Evolutionary conservation across 2,329 filamentous ascomycete genomes (phyloP).

Genomic region (Pseudomassariella vexata): DNA sequence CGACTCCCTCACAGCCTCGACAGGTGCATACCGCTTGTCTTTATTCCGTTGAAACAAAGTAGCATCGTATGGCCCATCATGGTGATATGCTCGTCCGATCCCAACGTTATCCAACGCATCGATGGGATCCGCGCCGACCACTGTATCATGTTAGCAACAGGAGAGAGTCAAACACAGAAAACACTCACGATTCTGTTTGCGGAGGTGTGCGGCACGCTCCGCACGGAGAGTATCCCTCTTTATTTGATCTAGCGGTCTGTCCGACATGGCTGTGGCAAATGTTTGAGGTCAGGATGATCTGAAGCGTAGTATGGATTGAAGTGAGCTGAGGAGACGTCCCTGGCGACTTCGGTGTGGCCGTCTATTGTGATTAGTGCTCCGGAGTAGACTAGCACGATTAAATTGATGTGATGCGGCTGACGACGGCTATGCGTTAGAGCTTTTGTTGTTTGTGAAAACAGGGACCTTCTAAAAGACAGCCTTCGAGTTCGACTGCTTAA

Average conservation of each 20-base stretch:
- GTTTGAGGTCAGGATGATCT: conserved; percentile 46
- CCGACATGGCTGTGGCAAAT: conserved; percentile 58
- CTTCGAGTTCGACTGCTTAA: no score
- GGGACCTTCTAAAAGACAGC: no score
- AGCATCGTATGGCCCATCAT: conserved; percentile 86
- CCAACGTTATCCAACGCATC: conserved; percentile 68
- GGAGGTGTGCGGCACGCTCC: conserved; percentile 60
- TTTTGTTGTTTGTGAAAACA: no score
- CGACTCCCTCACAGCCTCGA: conserved; percentile 68
- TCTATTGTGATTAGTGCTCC: no score
- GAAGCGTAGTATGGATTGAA: not conserved
- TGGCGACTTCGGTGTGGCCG: no score
- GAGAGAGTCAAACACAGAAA: no score
- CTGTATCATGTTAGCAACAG: no score
- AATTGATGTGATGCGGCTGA: no score
- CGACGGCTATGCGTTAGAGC: no score
- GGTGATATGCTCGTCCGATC: conserved; percentile 68
- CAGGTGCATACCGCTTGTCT: conserved; percentile 56
- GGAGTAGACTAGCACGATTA: no score
- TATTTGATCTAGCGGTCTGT: conserved; percentile 63
- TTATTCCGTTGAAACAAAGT: conserved; percentile 69
- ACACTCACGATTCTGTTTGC: conserved; percentile 59
- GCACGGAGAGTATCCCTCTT: conserved; percentile 57
- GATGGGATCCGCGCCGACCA: conserved; percentile 74
- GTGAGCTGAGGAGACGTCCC: no score